phyloP scores from a whole-genome alignment of 163 green algal species.

The Chlamydomonas reinhardtii region DNA sequence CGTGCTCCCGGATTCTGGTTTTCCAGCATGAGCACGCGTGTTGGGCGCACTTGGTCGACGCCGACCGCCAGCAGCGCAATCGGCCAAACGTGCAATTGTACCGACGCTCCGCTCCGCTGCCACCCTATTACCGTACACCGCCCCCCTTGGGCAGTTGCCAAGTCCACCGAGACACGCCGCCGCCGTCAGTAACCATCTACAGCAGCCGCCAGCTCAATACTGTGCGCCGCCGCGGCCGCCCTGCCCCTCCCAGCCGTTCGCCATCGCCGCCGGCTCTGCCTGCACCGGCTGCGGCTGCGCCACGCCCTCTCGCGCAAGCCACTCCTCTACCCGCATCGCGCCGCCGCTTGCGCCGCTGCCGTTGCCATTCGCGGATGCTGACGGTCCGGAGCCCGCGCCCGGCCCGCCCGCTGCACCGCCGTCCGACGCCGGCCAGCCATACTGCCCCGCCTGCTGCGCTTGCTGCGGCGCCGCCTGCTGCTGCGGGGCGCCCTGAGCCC shows the following conservation, averaged over 20 bases:
- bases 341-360: background rate
- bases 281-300: background rate
- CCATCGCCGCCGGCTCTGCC: background rate
- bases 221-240: too few species aligned
- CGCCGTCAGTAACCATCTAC: too few species aligned
- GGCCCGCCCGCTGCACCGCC: background rate
- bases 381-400: background rate
- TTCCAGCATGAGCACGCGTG: too few species aligned
- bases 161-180: too few species aligned
- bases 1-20: too few species aligned
- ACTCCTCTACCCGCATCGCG: conserved; percentile 10
- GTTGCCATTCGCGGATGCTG: background rate
- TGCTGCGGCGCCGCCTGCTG: conserved; percentile 4
- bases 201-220: background rate
- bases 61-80: too few species aligned
- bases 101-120: too few species aligned
- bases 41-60: too few species aligned
- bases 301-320: background rate
- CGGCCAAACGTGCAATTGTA: too few species aligned
- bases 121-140: too few species aligned
- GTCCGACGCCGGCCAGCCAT: background rate
- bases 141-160: too few species aligned
- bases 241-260: background rate
- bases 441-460: conserved; percentile 5
- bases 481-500: background rate